Conservation (phyloP, 306 rosid species). For the Dalbergia cochinchinensis region DNA sequence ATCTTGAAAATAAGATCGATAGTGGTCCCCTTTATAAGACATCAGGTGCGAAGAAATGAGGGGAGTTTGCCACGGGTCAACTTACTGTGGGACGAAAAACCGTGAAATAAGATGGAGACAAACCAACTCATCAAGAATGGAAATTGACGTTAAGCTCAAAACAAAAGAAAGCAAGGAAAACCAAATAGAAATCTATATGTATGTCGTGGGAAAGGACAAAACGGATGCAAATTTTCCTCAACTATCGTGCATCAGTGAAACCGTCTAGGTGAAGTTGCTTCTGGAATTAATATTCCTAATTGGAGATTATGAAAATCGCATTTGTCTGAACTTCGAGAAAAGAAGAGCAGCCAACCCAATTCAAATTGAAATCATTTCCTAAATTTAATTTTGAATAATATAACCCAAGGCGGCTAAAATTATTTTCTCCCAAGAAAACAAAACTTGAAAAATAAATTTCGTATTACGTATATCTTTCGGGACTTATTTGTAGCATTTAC, state of each 20-base stretch:
- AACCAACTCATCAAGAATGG: background rate
- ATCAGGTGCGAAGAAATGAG: background rate
- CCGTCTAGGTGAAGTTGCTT: background rate
- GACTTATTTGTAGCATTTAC: too few species aligned
- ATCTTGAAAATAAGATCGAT: background rate
- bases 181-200: background rate
- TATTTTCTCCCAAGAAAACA: background rate
- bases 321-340: background rate
- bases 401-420: background rate
- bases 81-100: background rate
- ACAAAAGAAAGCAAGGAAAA: background rate
- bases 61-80: background rate
- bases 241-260: background rate
- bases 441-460: too few species aligned
- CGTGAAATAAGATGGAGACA: background rate
- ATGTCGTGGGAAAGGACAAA: background rate
- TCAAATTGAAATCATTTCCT: background rate
- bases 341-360: background rate
- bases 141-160: background rate
- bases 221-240: background rate
- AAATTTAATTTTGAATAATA: background rate
- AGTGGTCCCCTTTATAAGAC: background rate
- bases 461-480: too few species aligned
- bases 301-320: background rate
- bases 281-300: background rate